These are phyloP conservation scores for Phaffia australis DNA, from an alignment of 768 basidiomycete species.

Conservation along the genomic window DNA sequence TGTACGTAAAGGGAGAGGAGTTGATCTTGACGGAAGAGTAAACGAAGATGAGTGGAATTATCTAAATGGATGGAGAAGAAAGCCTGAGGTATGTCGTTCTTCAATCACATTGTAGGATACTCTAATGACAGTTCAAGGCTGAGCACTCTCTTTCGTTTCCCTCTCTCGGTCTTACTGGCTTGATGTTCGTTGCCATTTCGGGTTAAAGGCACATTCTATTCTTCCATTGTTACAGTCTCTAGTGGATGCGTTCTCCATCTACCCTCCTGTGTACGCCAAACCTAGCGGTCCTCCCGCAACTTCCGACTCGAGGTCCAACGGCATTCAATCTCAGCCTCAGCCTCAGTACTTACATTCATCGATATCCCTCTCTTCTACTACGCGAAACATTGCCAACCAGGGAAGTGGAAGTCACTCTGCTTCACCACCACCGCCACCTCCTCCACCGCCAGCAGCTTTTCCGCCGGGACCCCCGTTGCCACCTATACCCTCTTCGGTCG, in stretches of 20 bases:
- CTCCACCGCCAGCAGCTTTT: conserved; percentile 24
- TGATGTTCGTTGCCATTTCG: conserved; percentile 4
- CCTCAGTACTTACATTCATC: conserved; percentile 24
- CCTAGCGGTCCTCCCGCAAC: conserved; percentile 42
- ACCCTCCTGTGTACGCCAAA: conserved; percentile 84
- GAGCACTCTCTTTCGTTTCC: background rate
- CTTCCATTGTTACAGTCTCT: conserved; percentile 61
- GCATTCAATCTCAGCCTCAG: conserved; percentile 16
- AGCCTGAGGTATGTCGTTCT: conserved; percentile 58
- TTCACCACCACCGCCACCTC: no score
- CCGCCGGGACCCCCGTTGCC: conserved; percentile 23
- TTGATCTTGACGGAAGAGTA: conserved; percentile 73
- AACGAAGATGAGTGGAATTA: conserved; percentile 47
- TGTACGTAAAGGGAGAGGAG: conserved; percentile 58
- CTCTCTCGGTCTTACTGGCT: background rate
- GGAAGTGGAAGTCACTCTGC: background rate
- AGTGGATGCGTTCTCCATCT: conserved; percentile 67
- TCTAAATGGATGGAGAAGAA: conserved; percentile 63
- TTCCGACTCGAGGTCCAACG: background rate
- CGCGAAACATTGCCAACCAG: background rate
- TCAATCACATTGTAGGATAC: background rate
- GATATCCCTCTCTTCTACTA: conserved; percentile 6
- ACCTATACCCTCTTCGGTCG: background rate
- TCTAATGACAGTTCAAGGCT: background rate
- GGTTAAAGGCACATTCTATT: conserved; percentile 61